These are phyloP conservation scores for Neopestalotiopsis clavispora DNA, from an alignment of 2,329 filamentous ascomycete genomes.

Conservation along the genomic window DNA sequence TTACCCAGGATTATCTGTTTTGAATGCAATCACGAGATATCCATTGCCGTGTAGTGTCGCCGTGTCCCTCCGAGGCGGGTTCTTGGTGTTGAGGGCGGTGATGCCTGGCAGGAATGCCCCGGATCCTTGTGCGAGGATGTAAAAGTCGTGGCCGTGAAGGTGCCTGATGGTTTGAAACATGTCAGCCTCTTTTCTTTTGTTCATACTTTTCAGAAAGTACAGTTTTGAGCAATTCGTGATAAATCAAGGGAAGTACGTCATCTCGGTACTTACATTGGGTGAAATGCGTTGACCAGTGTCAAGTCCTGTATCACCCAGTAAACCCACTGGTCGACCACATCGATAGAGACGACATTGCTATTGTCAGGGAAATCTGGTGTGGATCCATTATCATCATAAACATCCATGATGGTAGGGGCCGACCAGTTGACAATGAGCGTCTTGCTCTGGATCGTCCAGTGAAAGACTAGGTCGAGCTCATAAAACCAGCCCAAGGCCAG, in stretches of 20 bases:
- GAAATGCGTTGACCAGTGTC: constrained; percentile 17
- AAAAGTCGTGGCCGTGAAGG: constrained; percentile 49
- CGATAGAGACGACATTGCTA: constrained; percentile 33
- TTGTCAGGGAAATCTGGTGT: constrained; percentile 27
- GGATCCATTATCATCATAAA: constrained; percentile 28
- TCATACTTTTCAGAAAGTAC: neutral
- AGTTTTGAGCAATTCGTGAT: neutral
- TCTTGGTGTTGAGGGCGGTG: constrained; percentile 32
- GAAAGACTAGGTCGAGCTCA: constrained; percentile 38
- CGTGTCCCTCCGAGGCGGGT: constrained; percentile 8
- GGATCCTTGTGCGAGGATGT: constrained; percentile 37
- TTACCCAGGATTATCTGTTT: constrained; percentile 25
- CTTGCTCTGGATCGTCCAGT: constrained; percentile 52
- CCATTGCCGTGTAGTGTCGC: neutral
- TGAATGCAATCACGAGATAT: constrained; percentile 10
- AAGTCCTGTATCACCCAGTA: constrained; percentile 36
- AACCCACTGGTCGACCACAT: constrained; percentile 35
- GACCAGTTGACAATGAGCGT: constrained; percentile 51
- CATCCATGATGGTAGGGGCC: constrained; percentile 46
- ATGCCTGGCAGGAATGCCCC: constrained; percentile 33
- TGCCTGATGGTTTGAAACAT: constrained; percentile 26
- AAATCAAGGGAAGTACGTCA: too few species aligned
- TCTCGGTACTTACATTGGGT: constrained; percentile 26
- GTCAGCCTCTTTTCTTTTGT: neutral
- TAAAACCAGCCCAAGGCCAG: constrained; percentile 21